Evolutionary conservation across 2,329 filamentous ascomycete species (phyloP), one percentile per base, ranked within the genome.

Genomic region (Ceratocystis alfenasii): DNA sequence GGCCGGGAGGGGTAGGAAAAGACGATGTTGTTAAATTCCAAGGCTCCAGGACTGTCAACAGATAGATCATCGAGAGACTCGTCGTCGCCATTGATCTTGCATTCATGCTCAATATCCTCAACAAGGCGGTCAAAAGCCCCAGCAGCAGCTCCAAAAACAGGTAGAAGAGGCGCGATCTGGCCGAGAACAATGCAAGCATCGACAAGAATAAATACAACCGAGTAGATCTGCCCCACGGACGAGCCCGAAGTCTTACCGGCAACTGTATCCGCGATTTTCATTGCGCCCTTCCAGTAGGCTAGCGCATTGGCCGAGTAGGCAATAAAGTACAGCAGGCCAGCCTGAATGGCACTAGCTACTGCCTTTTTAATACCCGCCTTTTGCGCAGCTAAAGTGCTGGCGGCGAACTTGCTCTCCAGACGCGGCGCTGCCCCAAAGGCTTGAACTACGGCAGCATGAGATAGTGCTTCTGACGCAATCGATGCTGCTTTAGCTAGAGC

Each of bases 241-340:
- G 74, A 71, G 20, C 73, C 74, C 30, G 71, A 68, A 0, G 71
- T 71, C 25, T 72, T 71, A 2, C 75, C 74, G 2, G 73, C 72
- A 6, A 76, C 73, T 1, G 76, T 72, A 5, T 75, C 72, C 17
- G 76, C 76, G 69, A 80, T 79, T 63, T 79, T 79, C 45, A 76
- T 78, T 68, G 82, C 85, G 61, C 85, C 86, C 72, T 87, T 81
- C 83, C 84, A 88, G 71, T 87, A 88, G 0, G 85, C 83, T 15
- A 88, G 76, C 1, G 83, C 84, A 71, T 87, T 88, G 5, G 83
- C 84, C 1, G 83, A 80, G 69, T 86, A 88, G 3, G 84, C 83
- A 69, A 88, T 82, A 69, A 88, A 88, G 71, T 87, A 88, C 5
- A 88, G 74, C 17, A 81, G 72, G 8, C 85, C 85, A 6, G 83